phyloP scores from a whole-genome alignment of 805 yeast species.

The Pichia californica region DNA sequence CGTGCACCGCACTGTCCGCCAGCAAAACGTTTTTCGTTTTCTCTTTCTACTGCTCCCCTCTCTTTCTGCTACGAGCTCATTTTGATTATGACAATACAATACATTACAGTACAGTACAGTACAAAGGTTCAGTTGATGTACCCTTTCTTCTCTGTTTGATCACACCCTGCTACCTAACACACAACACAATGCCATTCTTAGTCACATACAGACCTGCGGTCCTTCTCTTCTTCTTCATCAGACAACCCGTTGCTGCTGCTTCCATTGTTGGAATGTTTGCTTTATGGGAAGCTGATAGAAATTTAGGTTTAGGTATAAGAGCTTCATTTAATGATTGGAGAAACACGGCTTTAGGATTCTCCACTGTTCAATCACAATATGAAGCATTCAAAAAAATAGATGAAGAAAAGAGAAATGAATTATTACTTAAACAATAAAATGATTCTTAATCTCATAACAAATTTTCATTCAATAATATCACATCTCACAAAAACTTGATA shows the following conservation, averaged over 20 bases:
- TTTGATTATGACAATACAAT: too few species aligned
- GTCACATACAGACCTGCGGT: constrained; percentile 33
- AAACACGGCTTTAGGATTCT: constrained; percentile 28
- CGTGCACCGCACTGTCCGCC: too few species aligned
- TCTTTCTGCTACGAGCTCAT: too few species aligned
- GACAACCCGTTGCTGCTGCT: constrained; percentile 34
- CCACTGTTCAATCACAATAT: constrained; percentile 27
- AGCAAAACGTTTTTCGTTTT: too few species aligned
- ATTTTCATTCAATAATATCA: too few species aligned
- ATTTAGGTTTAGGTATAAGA: constrained; percentile 27
- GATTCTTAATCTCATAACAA: too few species aligned
- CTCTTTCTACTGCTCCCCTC: too few species aligned
- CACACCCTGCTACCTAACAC: too few species aligned
- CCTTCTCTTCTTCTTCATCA: constrained; percentile 29
- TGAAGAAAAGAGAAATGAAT: constrained; percentile 23
- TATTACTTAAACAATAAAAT: constrained; percentile 2
- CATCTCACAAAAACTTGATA: too few species aligned
- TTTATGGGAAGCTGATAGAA: constrained; percentile 33
- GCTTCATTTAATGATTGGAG: constrained; percentile 22
- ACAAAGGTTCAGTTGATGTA: too few species aligned
- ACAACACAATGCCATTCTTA: constrained; percentile 21
- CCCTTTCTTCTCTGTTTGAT: too few species aligned
- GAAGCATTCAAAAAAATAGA: constrained; percentile 28
- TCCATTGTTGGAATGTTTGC: constrained; percentile 27
- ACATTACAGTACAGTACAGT: too few species aligned